Evolutionary conservation across 2,329 filamentous ascomycete genomes (phyloP).

Genomic region (Fusarium anthophilum): DNA sequence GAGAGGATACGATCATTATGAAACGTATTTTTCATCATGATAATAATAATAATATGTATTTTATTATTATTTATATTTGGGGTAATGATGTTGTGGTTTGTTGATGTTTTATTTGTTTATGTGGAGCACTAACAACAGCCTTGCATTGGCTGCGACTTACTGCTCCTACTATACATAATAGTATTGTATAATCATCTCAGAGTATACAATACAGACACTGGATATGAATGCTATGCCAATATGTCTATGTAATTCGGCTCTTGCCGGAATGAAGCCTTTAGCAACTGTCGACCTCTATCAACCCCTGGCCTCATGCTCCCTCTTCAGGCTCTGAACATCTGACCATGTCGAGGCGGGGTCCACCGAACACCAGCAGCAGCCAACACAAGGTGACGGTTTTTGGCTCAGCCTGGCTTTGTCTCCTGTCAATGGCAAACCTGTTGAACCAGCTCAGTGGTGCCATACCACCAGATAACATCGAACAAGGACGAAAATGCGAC

Average conservation of each 20-base stretch:
- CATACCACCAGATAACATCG: conserved; percentile 36
- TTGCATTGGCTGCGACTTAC: neutral
- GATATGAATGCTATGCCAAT: neutral
- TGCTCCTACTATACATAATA: neutral
- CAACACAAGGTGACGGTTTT: neutral
- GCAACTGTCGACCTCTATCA: conserved; percentile 20
- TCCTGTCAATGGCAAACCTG: conserved; percentile 14
- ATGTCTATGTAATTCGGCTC: conserved; percentile 14
- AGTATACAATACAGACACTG: neutral
- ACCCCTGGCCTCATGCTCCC: conserved; percentile 32
- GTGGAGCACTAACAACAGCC: neutral
- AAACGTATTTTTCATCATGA: neutral
- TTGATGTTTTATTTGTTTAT: neutral
- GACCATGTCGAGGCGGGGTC: conserved; percentile 26
- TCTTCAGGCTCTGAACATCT: conserved; percentile 32
- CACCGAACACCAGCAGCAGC: conserved; percentile 17
- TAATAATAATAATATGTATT: neutral
- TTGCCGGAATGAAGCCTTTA: conserved; percentile 9
- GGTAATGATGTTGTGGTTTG: neutral
- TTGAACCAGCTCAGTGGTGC: conserved; percentile 26
- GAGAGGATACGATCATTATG: neutral
- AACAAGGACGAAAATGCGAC: conserved; percentile 28
- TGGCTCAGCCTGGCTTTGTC: conserved; percentile 1
- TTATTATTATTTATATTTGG: neutral
- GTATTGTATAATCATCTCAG: neutral